Evolutionary conservation across 2,329 filamentous ascomycete species (phyloP), one percentile per base, ranked within the genome.

Genomic region (Podosphaera fusca): DNA sequence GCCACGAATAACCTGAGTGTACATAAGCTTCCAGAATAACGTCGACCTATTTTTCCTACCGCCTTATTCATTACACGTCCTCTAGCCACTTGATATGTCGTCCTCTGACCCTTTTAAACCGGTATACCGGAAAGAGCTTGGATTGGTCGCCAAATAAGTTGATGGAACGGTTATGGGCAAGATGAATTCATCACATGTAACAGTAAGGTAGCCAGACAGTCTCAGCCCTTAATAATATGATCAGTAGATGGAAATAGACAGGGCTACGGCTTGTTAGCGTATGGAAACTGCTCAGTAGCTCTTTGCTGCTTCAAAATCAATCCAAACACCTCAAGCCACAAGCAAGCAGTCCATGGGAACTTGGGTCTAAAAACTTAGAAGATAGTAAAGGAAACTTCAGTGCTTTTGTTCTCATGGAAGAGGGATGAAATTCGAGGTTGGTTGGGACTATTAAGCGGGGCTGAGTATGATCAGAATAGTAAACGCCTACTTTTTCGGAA

Each of bases 51-150:
- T 42, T n/a, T 55, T 30, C 51, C 57, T 63, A 31, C 60, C 58
- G 9, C 62, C 60, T 49, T 59, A 64, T 56, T 60, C 62, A 50
- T 62, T 61, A 10, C 42, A 61, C 55, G 59, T 64, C 59, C 62
- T 65, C 40, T 59, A 66, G 62, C 63, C 64, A 46, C 63, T 59
- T 59, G 59, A 66, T 58, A 59, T 64, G 46, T 57, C 49, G 57
- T 45, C 61, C 10, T 66, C 64, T 61, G 60, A 57, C 4, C 59
- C 58, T 38, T 57, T 66, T 1, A 64, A 66, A 47, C 52, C 50
- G 52, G 59, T 61, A 42, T 66, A 66, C 60, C n/a, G 54, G 14
- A 46, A 29, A 53, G 14, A 53, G 51, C 10, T 38, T 10, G 14
- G 9, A 21, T 3, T 21, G 6, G n/a, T 53, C 2, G 5, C 3